These are phyloP conservation scores for Cryptosporidium muris DNA, from an alignment of 169 alveolate species.

Conservation along the genomic window DNA sequence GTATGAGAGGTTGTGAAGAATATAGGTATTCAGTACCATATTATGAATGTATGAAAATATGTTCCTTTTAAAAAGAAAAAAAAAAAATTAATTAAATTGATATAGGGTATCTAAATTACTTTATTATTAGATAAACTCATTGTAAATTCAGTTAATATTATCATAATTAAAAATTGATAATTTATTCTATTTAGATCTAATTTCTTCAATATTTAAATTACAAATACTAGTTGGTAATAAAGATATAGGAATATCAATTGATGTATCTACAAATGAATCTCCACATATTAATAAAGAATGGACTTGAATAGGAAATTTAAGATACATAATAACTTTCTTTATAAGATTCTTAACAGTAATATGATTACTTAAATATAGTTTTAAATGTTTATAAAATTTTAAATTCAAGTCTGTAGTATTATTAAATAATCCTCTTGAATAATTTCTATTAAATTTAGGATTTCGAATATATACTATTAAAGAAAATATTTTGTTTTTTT, in stretches of 20 bases:
- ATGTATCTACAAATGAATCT: slow-evolving; percentile 26
- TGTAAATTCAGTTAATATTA: neutral
- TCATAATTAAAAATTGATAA: neutral
- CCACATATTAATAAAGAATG: slow-evolving; percentile 42
- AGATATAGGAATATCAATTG: slow-evolving; percentile 25
- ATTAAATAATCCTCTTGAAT: no score
- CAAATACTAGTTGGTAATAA: slow-evolving; percentile 1
- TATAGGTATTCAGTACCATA: slow-evolving; percentile 43
- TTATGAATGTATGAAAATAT: slow-evolving; percentile 31
- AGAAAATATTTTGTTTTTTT: neutral
- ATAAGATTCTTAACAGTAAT: slow-evolving; percentile 8
- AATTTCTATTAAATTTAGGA: neutral
- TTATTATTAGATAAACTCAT: neutral
- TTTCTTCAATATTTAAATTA: neutral
- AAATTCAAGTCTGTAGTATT: no score
- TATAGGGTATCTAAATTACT: neutral
- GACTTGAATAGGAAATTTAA: neutral
- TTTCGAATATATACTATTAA: neutral
- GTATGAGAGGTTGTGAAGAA: slow-evolving; percentile 51
- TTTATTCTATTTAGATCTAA: neutral
- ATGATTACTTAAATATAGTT: slow-evolving; percentile 4
- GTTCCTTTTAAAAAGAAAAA: neutral
- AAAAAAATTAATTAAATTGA: neutral
- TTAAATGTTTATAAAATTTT: neutral
- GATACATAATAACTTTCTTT: neutral